phyloP scores from a whole-genome alignment of 2,329 filamentous ascomycete genomes.

The Trichophyton schoenleinii region DNA sequence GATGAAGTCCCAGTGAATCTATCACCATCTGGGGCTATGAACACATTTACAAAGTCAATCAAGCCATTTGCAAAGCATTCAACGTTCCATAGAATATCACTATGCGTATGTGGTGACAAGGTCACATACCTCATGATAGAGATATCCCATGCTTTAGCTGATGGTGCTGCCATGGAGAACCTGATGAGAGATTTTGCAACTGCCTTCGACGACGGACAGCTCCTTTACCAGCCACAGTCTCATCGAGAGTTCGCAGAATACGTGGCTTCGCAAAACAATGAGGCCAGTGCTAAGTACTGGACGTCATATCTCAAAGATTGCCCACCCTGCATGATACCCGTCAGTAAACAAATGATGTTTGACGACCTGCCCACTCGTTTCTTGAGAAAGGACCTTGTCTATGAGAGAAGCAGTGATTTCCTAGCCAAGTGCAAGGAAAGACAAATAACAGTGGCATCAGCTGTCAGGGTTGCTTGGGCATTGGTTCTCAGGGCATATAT shows the following conservation, averaged over 20 bases:
- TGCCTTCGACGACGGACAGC: slow-evolving; percentile 18
- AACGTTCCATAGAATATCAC: slow-evolving; percentile 1
- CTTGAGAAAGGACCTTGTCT: background rate
- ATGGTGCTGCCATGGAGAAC: slow-evolving; percentile 31
- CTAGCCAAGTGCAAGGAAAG: slow-evolving; percentile 3
- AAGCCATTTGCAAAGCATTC: slow-evolving; percentile 3
- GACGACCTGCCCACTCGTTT: background rate
- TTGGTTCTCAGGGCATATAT: slow-evolving; percentile 13
- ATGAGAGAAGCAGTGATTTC: background rate
- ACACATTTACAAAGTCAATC: slow-evolving; percentile 1
- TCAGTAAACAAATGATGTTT: background rate
- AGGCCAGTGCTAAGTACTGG: slow-evolving; percentile 15
- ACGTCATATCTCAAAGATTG: slow-evolving; percentile 15
- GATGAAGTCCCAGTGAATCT: background rate
- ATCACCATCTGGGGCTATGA: background rate
- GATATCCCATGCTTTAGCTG: slow-evolving; percentile 33
- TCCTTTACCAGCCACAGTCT: background rate
- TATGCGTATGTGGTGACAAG: background rate
- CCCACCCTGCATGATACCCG: slow-evolving; percentile 14
- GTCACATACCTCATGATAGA: slow-evolving; percentile 19
- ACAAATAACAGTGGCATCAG: slow-evolving; percentile 15
- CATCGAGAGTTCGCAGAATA: slow-evolving; percentile 23
- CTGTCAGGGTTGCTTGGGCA: slow-evolving; percentile 17
- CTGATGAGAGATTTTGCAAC: slow-evolving; percentile 25
- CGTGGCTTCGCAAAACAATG: slow-evolving; percentile 13